These are phyloP conservation scores for Ustilago curta DNA, from an alignment of 1,284 basidiomycete species.

Conservation along the genomic window DNA sequence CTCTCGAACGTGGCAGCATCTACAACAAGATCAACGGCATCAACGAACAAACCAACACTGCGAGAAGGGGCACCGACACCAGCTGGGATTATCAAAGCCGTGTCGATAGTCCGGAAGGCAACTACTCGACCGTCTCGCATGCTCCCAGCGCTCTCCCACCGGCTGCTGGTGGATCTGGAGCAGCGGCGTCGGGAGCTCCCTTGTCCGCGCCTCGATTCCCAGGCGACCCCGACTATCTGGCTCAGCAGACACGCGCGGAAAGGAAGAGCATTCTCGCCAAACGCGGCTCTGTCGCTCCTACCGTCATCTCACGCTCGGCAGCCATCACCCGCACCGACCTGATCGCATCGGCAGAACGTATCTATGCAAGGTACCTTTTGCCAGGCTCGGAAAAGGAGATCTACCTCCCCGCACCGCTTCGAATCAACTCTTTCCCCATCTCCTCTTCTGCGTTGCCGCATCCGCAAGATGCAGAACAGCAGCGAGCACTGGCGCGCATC, in stretches of 20 bases:
- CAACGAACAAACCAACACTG: slow-evolving; percentile 40
- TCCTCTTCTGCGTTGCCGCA: slow-evolving; percentile 76
- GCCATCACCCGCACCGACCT: slow-evolving; percentile 91
- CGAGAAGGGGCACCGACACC: slow-evolving; percentile 19
- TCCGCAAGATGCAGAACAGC: slow-evolving; percentile 76
- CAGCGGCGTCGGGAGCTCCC: slow-evolving; percentile 9
- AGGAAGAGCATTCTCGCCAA: slow-evolving; percentile 60
- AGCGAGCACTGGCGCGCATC: slow-evolving; percentile 84
- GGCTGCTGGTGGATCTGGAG: slow-evolving; percentile 11
- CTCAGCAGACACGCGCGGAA: slow-evolving; percentile 50
- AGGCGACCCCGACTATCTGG: slow-evolving; percentile 63
- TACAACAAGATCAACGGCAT: slow-evolving; percentile 90
- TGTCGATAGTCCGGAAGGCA: slow-evolving; percentile 42
- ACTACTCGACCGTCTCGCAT: slow-evolving; percentile 37
- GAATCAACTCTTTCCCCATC: slow-evolving; percentile 71
- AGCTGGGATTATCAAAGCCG: slow-evolving; percentile 48
- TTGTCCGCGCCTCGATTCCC: slow-evolving; percentile 57
- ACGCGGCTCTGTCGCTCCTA: slow-evolving; percentile 59
- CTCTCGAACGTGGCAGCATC: slow-evolving; percentile 81
- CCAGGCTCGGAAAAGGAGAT: slow-evolving; percentile 81
- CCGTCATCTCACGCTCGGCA: slow-evolving; percentile 81
- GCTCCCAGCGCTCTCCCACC: slow-evolving; percentile 24
- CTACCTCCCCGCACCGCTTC: slow-evolving; percentile 78
- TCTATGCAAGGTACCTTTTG: slow-evolving; percentile 89
- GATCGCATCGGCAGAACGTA: slow-evolving; percentile 91